phyloP scores from a whole-genome alignment of 306 rosid species.

The Prunus mongolica region DNA sequence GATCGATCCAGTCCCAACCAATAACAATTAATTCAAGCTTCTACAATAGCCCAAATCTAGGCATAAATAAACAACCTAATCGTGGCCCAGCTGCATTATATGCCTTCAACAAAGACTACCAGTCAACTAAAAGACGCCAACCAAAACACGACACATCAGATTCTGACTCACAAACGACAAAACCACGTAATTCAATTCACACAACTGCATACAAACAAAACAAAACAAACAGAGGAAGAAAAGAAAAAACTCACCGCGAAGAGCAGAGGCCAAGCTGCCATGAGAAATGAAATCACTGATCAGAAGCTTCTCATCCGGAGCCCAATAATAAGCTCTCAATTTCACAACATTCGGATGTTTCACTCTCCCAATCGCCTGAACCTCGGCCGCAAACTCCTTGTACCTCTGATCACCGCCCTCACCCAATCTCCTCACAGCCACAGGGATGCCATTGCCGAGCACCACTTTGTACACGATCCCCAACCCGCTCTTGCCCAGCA shows the following conservation, averaged over 20 bases:
- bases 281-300: slow-evolving; percentile 90
- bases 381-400: slow-evolving; percentile 85
- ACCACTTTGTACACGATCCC: slow-evolving; percentile 98
- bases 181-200: not conserved
- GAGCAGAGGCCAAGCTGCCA: slow-evolving; percentile 77
- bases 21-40: not conserved
- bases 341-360: slow-evolving; percentile 86
- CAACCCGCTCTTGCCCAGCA: slow-evolving; percentile 90
- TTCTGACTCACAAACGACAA: not conserved
- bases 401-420: slow-evolving; percentile 97
- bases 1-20: not conserved
- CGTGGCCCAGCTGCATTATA: not conserved
- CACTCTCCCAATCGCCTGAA: slow-evolving; percentile 83
- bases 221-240: not conserved
- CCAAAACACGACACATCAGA: not conserved
- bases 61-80: not conserved
- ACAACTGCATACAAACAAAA: not conserved
- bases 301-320: slow-evolving; percentile 90
- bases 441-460: slow-evolving; percentile 90
- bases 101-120: not conserved
- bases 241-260: slow-evolving; percentile 53
- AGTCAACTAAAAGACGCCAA: not conserved
- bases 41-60: not conserved
- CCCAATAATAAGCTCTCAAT: slow-evolving; percentile 93
- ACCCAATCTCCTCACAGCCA: slow-evolving; percentile 92